A percentile compares a stretch with the other conserved stretches of the same genome.
phyloP scores from a whole-genome alignment of 352 stramenopile genomes.

The Globisporangium middletonii region DNA sequence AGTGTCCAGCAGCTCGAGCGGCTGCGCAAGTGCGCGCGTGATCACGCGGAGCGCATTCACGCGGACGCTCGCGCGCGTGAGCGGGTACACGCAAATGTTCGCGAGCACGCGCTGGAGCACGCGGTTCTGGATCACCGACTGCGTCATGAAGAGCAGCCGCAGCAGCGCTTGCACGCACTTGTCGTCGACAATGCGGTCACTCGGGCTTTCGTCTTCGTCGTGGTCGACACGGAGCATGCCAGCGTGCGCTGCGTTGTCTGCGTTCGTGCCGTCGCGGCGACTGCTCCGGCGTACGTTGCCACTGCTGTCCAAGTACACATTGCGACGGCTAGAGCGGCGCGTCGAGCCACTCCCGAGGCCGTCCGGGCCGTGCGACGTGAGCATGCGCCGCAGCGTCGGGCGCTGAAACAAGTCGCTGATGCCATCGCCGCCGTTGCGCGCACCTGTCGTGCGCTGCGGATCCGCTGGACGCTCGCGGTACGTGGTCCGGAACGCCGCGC shows the following conservation, averaged over 20 bases:
- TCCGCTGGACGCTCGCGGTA: slow-evolving; percentile 54
- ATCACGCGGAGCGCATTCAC: slow-evolving; percentile 58
- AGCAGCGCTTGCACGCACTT: slow-evolving; percentile 57
- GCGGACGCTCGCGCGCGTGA: slow-evolving; percentile 57
- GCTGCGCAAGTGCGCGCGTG: slow-evolving; percentile 39
- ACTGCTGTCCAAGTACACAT: slow-evolving; percentile 35
- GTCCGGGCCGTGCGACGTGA: slow-evolving; percentile 68
- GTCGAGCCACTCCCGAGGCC: slow-evolving; percentile 22
- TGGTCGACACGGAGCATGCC: slow-evolving; percentile 69
- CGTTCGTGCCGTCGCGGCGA: slow-evolving; percentile 31
- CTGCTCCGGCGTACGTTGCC: slow-evolving; percentile 22
- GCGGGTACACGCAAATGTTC: slow-evolving; percentile 78
- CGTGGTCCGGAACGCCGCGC: slow-evolving; percentile 71
- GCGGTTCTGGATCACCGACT: slow-evolving; percentile 78
- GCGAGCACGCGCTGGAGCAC: slow-evolving; percentile 72
- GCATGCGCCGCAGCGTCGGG: slow-evolving; percentile 70
- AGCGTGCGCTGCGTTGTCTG: slow-evolving; percentile 21
- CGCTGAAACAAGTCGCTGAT: slow-evolving; percentile 66
- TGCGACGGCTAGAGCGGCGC: slow-evolving; percentile 33
- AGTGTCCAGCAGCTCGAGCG: slow-evolving; percentile 26
- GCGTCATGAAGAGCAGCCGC: slow-evolving; percentile 71
- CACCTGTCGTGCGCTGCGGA: slow-evolving; percentile 15
- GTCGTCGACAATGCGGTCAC: slow-evolving; percentile 67
- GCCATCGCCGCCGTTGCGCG: slow-evolving; percentile 29
- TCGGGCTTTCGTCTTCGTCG: slow-evolving; percentile 58